Evolutionary conservation across 2,329 filamentous ascomycete species (phyloP).

Genomic region (Aspergillus jensenii): DNA sequence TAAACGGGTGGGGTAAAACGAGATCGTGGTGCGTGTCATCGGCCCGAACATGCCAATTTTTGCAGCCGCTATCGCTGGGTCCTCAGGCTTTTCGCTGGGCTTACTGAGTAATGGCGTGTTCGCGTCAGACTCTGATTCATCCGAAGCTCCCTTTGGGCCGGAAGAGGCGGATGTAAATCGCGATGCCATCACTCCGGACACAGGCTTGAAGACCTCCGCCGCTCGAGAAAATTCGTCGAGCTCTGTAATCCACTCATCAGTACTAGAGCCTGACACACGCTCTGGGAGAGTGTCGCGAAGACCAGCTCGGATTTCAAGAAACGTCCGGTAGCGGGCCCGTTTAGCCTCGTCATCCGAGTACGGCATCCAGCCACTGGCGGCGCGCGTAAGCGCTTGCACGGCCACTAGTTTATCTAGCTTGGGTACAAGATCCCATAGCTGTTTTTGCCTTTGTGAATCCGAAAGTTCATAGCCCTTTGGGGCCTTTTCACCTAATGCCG

Average conservation of each 20-base stretch:
- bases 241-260: slow-evolving; percentile 78
- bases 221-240: slow-evolving; percentile 74
- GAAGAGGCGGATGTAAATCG: slow-evolving; percentile 71
- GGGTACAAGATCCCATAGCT: slow-evolving; percentile 61
- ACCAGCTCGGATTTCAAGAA: slow-evolving; percentile 75
- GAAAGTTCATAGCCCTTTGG: slow-evolving; percentile 64
- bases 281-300: slow-evolving; percentile 59
- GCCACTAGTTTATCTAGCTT: slow-evolving; percentile 66
- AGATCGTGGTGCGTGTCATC: slow-evolving; percentile 70
- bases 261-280: slow-evolving; percentile 50
- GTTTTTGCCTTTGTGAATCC: slow-evolving; percentile 62
- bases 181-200: slow-evolving; percentile 88
- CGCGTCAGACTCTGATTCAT: slow-evolving; percentile 26
- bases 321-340: slow-evolving; percentile 74
- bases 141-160: slow-evolving; percentile 40
- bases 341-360: slow-evolving; percentile 83
- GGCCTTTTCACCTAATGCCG: slow-evolving; percentile 69
- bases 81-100: slow-evolving; percentile 58
- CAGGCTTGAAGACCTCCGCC: slow-evolving; percentile 82
- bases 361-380: slow-evolving; percentile 69
- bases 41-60: slow-evolving; percentile 89
- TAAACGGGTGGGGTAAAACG: slow-evolving; percentile 78
- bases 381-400: slow-evolving; percentile 66
- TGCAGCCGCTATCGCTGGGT: slow-evolving; percentile 83
- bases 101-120: slow-evolving; percentile 46